A percentile compares a stretch with the other conserved stretches of the same genome.
Conservation (phyloP, 176 grass and related monocot species). For the Stipa capillata region DNA sequence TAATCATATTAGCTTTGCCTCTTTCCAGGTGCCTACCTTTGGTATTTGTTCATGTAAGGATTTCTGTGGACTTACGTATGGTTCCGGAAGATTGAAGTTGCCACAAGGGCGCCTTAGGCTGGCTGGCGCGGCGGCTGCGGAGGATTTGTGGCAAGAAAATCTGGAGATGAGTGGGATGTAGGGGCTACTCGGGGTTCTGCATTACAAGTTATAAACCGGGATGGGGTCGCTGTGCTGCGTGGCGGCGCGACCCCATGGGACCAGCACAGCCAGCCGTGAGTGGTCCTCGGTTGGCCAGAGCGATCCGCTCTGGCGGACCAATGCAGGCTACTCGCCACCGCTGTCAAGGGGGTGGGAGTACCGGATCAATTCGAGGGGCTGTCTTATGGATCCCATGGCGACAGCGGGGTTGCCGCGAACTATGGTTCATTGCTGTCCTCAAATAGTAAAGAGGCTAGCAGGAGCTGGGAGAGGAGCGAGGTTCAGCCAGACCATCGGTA, state of each 20-base stretch:
- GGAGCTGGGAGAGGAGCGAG: conserved; percentile 61
- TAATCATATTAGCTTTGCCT: not conserved
- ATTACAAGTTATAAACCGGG: not conserved
- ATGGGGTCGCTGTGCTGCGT: conserved; percentile 91
- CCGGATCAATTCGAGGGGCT: conserved; percentile 39
- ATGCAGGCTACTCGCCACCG: conserved; percentile 52
- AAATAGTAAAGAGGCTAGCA: conserved; percentile 52
- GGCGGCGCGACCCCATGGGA: conserved; percentile 56
- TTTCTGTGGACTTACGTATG: not conserved
- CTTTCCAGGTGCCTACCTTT: not conserved
- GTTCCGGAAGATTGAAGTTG: not conserved
- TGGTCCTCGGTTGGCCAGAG: conserved; percentile 54
- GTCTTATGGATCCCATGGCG: conserved; percentile 58
- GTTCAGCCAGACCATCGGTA: conserved; percentile 28
- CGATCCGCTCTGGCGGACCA: conserved; percentile 46
- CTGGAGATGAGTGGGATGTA: not conserved
- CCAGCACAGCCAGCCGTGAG: conserved; percentile 46
- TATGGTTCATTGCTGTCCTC: conserved; percentile 62
- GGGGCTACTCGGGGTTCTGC: not conserved
- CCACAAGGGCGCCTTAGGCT: not conserved
- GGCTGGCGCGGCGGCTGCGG: no score
- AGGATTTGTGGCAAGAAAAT: not conserved
- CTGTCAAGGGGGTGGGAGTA: conserved; percentile 59
- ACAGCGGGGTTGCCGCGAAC: conserved; percentile 29
- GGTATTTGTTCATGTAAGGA: not conserved